These are phyloP conservation scores for Osmozyma mogii DNA, from an alignment of 805 yeast genomes.

Conservation along the genomic window DNA sequence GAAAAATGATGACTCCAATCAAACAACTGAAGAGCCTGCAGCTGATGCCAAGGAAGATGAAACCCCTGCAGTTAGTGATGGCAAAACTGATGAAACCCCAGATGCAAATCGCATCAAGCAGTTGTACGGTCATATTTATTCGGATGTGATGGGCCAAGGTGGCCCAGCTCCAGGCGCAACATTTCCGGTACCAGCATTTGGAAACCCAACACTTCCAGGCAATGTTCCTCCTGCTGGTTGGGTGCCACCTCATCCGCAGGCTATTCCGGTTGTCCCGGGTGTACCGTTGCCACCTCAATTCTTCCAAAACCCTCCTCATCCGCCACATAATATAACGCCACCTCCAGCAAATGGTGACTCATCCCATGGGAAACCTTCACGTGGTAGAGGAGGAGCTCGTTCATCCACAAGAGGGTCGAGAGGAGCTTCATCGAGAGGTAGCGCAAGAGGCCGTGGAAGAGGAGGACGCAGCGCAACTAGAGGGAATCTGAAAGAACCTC, in stretches of 20 bases:
- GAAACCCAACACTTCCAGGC: conserved; percentile 3
- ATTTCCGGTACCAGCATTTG: no score
- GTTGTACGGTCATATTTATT: conserved; percentile 36
- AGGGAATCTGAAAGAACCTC: no score
- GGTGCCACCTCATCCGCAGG: conserved; percentile 2
- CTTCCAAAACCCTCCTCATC: conserved; percentile 16
- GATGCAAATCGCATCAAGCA: conserved; percentile 30
- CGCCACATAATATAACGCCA: conserved; percentile 1
- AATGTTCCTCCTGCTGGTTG: conserved; percentile 1
- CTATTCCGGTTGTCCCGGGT: conserved; percentile 26
- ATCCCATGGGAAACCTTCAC: conserved; percentile 5
- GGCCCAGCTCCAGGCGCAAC: conserved; percentile 6
- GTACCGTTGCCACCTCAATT: conserved; percentile 31
- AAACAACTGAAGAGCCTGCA: not conserved
- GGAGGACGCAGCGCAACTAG: conserved; percentile 6
- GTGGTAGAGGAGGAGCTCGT: conserved; percentile 14
- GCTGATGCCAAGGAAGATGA: not conserved
- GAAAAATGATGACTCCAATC: conserved; percentile 3
- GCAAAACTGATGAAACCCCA: conserved; percentile 7
- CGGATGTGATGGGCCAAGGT: conserved; percentile 36
- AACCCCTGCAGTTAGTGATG: not conserved
- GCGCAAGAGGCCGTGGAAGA: conserved; percentile 6
- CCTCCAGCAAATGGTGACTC: conserved; percentile 1
- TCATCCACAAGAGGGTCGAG: conserved; percentile 9
- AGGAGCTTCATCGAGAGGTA: conserved; percentile 8